Conservation (phyloP, 2,329 filamentous ascomycete genomes). For the Cladosporium sp. region DNA sequence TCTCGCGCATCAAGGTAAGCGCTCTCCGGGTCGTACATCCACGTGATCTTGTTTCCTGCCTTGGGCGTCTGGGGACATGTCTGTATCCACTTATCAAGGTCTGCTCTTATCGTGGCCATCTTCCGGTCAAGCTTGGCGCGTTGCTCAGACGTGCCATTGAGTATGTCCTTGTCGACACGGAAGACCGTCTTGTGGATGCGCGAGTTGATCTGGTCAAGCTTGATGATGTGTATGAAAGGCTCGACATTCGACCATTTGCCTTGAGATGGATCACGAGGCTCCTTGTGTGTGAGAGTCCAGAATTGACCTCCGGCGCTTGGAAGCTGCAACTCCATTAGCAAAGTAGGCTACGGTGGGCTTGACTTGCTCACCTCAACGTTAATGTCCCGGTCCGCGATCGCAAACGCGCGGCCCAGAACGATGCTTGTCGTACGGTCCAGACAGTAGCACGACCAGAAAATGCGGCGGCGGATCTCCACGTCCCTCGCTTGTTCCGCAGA, state of each 20-base stretch:
- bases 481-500: constrained; percentile 4
- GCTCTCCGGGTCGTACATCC: constrained; percentile 17
- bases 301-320: constrained; percentile 16
- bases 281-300: constrained; percentile 13
- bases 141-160: background rate
- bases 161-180: constrained; percentile 9
- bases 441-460: constrained; percentile 41
- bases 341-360: background rate
- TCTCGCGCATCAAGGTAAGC: constrained; percentile 5
- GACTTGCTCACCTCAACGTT: constrained; percentile 13
- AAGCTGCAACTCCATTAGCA: background rate
- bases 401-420: constrained; percentile 38
- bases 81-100: constrained; percentile 11
- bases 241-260: constrained; percentile 14
- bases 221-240: constrained; percentile 16
- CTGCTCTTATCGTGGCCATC: background rate
- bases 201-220: constrained; percentile 13
- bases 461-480: constrained; percentile 24
- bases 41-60: constrained; percentile 4
- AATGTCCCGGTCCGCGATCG: constrained; percentile 36
- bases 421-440: constrained; percentile 39
- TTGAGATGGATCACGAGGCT: constrained; percentile 4
- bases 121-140: constrained; percentile 9
- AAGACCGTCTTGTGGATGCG: constrained; percentile 13
- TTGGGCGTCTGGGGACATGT: constrained; percentile 13